Conservation (phyloP, 441 rosid species). For the Gossypium schwendimanii region DNA sequence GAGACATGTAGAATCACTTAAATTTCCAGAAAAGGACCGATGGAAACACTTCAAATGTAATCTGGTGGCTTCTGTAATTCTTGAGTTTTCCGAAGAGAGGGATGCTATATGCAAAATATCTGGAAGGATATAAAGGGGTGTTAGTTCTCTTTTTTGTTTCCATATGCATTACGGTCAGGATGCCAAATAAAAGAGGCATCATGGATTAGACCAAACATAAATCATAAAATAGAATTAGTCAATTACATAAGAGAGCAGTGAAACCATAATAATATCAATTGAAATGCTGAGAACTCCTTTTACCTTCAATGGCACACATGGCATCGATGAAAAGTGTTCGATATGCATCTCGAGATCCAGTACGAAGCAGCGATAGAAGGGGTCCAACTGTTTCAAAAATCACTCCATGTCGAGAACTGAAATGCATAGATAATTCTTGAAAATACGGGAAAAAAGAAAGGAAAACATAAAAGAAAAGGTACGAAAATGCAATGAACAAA, state of each 20-base stretch:
- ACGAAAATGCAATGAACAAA: not conserved
- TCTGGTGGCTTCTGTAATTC: slow-evolving; percentile 23
- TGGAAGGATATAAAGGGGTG: slow-evolving; percentile 34
- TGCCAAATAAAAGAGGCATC: not conserved
- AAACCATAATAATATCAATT: slow-evolving; percentile 7
- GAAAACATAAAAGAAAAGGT: not conserved
- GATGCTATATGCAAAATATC: slow-evolving; percentile 57
- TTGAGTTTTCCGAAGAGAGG: slow-evolving; percentile 26
- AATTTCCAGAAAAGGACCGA: slow-evolving; percentile 48
- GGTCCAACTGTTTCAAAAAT: slow-evolving; percentile 85
- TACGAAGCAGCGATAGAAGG: slow-evolving; percentile 76
- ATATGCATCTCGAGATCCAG: slow-evolving; percentile 73
- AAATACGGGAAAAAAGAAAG: not conserved
- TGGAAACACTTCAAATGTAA: slow-evolving; percentile 60
- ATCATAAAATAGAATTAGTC: not conserved
- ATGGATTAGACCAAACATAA: not conserved
- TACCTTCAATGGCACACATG: slow-evolving; percentile 73
- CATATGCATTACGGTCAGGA: not conserved
- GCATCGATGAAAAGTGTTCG: slow-evolving; percentile 74
- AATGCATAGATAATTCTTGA: slow-evolving; percentile 6
- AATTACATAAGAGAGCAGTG: slow-evolving; percentile 15
- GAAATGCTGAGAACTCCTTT: slow-evolving; percentile 16
- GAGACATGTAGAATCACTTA: slow-evolving; percentile 47
- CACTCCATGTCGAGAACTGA: slow-evolving; percentile 69
- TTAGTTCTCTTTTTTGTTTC: slow-evolving; percentile 14